Conservation (phyloP, 345 rosid genomes). For the Mallotus nudiflorus region DNA sequence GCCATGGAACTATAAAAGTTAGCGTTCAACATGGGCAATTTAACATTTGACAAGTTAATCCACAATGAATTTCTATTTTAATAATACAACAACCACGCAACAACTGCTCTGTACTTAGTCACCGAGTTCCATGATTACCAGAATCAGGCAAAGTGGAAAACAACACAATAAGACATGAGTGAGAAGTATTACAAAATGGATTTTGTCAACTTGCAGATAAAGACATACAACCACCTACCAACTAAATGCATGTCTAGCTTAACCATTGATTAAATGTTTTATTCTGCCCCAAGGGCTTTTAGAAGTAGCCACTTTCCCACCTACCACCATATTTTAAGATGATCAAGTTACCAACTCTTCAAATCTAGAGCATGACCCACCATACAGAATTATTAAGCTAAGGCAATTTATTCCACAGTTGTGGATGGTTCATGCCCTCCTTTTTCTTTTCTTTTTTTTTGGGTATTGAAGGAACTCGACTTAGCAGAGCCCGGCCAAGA, state of each 20-base stretch:
- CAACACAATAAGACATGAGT: neutral
- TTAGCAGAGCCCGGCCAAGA: no score
- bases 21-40: neutral
- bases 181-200: neutral
- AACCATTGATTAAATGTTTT: neutral
- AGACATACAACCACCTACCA: conserved; percentile 8
- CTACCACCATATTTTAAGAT: conserved; percentile 19
- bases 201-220: conserved; percentile 10
- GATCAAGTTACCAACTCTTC: neutral
- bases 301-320: conserved; percentile 15
- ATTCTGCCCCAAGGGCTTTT: neutral
- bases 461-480: no score
- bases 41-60: neutral
- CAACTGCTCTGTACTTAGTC: neutral
- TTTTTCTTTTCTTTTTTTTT: no score
- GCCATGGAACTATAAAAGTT: no score
- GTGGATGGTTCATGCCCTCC: neutral
- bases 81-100: neutral
- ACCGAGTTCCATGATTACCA: neutral
- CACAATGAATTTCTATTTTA: neutral
- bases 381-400: neutral
- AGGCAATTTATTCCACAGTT: neutral
- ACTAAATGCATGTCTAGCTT: neutral
- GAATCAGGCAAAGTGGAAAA: neutral
- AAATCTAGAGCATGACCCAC: neutral